phyloP scores from a whole-genome alignment of 75 land plant genomes.

The Pinus taeda region DNA sequence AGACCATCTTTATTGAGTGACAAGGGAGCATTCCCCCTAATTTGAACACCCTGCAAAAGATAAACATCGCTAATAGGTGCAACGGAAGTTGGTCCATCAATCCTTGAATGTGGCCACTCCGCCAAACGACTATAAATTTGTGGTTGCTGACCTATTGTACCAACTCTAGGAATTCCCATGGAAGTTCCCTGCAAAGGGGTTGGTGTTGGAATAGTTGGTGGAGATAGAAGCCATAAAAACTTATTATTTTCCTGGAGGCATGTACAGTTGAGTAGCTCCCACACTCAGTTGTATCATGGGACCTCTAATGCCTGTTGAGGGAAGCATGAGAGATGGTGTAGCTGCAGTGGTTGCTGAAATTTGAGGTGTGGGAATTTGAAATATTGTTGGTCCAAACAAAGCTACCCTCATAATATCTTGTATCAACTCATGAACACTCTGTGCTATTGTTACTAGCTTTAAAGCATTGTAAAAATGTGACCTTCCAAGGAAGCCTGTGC shows the following conservation, averaged over 20 bases:
- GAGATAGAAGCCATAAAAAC: slow-evolving; percentile 17
- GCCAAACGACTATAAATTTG: slow-evolving; percentile 17
- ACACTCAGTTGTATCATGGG: slow-evolving; percentile 16
- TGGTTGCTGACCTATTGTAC: slow-evolving; percentile 15
- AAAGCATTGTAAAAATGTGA: no score
- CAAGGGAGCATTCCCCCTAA: slow-evolving; percentile 24
- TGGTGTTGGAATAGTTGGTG: slow-evolving; percentile 15
- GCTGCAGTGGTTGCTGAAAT: no score
- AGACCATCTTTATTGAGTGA: background rate
- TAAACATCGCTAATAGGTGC: slow-evolving; percentile 7
- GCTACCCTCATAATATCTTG: no score
- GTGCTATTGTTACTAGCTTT: no score
- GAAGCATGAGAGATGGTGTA: no score
- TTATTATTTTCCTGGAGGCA: slow-evolving; percentile 24
- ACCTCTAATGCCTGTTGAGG: background rate
- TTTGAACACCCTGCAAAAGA: slow-evolving; percentile 9
- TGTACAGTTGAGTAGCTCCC: slow-evolving; percentile 21
- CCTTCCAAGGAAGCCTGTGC: no score
- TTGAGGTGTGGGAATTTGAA: no score
- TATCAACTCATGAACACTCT: no score
- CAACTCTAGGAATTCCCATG: slow-evolving; percentile 22
- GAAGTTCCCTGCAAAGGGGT: slow-evolving; percentile 6
- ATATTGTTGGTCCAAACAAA: no score
- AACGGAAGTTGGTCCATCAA: slow-evolving; percentile 2
- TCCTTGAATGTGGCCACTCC: slow-evolving; percentile 35